Evolutionary conservation across 768 basidiomycete genomes (phyloP).

Genomic region (Russula sp.): DNA sequence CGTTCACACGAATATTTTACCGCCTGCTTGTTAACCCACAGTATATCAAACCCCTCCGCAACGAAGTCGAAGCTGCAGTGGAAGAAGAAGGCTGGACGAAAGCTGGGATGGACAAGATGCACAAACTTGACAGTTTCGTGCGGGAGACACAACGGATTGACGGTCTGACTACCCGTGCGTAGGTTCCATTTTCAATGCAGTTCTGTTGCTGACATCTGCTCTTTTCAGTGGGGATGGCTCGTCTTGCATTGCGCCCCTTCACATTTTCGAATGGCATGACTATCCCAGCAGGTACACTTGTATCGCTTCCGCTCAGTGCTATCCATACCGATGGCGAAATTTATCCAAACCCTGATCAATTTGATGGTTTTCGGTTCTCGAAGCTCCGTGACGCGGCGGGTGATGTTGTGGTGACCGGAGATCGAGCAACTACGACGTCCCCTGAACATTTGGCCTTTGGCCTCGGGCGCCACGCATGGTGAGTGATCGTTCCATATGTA

Average conservation of each 20-base stretch:
- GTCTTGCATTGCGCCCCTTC: constrained; percentile 25
- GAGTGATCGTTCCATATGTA: neutral
- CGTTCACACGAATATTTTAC: constrained; percentile 15
- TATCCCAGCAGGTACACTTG: constrained; percentile 34
- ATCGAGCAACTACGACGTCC: constrained; percentile 26
- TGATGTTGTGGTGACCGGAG: too few species aligned
- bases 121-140: too few species aligned
- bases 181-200: neutral
- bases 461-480: constrained; percentile 25
- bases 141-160: constrained; percentile 27
- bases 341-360: constrained; percentile 37
- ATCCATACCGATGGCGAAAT: constrained; percentile 35
- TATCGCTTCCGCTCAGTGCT: constrained; percentile 28
- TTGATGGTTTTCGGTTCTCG: constrained; percentile 37
- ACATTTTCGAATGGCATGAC: constrained; percentile 31
- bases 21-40: constrained; percentile 23
- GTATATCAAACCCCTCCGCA: constrained; percentile 23
- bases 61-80: constrained; percentile 21
- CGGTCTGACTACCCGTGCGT: constrained; percentile 6
- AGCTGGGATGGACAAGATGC: too few species aligned
- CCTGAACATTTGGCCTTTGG: constrained; percentile 30
- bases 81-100: constrained; percentile 13
- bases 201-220: neutral
- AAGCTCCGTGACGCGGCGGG: too few species aligned
- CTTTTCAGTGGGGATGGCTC: constrained; percentile 18